Conservation (phyloP, 345 rosid genomes). For the Angophora floribunda region DNA sequence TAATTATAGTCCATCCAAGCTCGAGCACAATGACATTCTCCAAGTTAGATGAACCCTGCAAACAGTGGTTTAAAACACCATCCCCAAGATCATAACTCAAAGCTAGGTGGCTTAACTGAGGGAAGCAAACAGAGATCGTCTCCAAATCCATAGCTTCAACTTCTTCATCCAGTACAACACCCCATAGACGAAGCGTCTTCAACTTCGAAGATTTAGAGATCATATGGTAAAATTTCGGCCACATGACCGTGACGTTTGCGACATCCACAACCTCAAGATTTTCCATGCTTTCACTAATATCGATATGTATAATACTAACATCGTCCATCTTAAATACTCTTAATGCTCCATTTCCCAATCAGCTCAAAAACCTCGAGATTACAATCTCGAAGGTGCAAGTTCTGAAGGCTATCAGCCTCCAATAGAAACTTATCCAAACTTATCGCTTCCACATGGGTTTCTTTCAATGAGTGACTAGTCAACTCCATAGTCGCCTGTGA, state of each 20-base stretch:
- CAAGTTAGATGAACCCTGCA: slow-evolving; percentile 51
- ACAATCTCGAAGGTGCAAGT: slow-evolving; percentile 73
- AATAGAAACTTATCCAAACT: slow-evolving; percentile 80
- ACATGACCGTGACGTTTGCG: slow-evolving; percentile 61
- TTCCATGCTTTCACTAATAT: slow-evolving; percentile 60
- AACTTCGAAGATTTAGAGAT: slow-evolving; percentile 69
- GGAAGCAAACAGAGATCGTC: slow-evolving; percentile 54
- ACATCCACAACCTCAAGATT: slow-evolving; percentile 75
- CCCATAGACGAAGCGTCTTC: slow-evolving; percentile 83
- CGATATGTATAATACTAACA: slow-evolving; percentile 75
- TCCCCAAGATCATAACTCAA: slow-evolving; percentile 62
- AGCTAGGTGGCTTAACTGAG: slow-evolving; percentile 59
- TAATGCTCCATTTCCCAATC: slow-evolving; percentile 66
- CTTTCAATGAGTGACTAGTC: slow-evolving; percentile 57
- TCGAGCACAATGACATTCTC: slow-evolving; percentile 61
- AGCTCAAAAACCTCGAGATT: slow-evolving; percentile 77
- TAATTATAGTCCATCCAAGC: slow-evolving; percentile 72
- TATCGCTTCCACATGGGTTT: slow-evolving; percentile 59
- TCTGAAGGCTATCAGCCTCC: slow-evolving; percentile 80
- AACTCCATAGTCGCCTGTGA: slow-evolving; percentile 62
- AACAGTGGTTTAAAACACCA: slow-evolving; percentile 42
- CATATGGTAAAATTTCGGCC: slow-evolving; percentile 86
- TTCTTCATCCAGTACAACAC: slow-evolving; percentile 43
- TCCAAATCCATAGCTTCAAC: slow-evolving; percentile 52
- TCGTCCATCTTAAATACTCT: slow-evolving; percentile 80